Conservation (phyloP, 352 stramenopile genomes). For the Phytophthora podocarpi region DNA sequence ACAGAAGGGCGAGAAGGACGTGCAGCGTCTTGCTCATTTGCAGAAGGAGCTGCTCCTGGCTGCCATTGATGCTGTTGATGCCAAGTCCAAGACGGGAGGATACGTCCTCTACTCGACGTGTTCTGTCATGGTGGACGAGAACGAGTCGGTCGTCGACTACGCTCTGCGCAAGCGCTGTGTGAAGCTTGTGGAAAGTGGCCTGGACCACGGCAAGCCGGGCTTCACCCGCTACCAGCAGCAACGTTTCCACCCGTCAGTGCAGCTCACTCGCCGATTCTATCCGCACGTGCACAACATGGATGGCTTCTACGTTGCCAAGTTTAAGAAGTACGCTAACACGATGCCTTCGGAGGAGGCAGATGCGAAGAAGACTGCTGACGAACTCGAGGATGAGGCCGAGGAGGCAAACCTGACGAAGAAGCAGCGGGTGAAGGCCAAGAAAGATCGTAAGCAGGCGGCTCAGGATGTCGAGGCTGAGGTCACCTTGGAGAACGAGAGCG, state of each 20-base stretch:
- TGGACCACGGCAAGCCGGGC: slow-evolving; percentile 95
- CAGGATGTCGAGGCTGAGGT: slow-evolving; percentile 76
- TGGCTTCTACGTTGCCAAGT: slow-evolving; percentile 99
- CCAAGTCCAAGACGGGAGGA: slow-evolving; percentile 95
- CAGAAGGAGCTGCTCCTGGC: slow-evolving; percentile 99
- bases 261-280: slow-evolving; percentile 97
- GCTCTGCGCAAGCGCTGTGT: slow-evolving; percentile 98
- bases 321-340: slow-evolving; percentile 98
- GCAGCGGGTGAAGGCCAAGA: slow-evolving; percentile 73
- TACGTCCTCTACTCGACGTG: slow-evolving; percentile 99
- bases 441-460: slow-evolving; percentile 76
- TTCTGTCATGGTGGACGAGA: slow-evolving; percentile 93
- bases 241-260: slow-evolving; percentile 97
- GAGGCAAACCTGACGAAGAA: slow-evolving; percentile 83
- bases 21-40: slow-evolving; percentile 92
- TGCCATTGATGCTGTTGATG: slow-evolving; percentile 98
- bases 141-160: slow-evolving; percentile 99
- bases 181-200: slow-evolving; percentile 97
- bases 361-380: slow-evolving; percentile 74
- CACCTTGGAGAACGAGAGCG: slow-evolving; percentile 52
- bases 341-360: slow-evolving; percentile 77
- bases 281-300: slow-evolving; percentile 99
- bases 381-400: slow-evolving; percentile 74
- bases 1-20: slow-evolving; percentile 95
- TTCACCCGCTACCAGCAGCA: slow-evolving; percentile 96